Base-by-base conservation (phyloP, 2,329 filamentous ascomycete genomes). In the Fusarium palustre region DNA sequence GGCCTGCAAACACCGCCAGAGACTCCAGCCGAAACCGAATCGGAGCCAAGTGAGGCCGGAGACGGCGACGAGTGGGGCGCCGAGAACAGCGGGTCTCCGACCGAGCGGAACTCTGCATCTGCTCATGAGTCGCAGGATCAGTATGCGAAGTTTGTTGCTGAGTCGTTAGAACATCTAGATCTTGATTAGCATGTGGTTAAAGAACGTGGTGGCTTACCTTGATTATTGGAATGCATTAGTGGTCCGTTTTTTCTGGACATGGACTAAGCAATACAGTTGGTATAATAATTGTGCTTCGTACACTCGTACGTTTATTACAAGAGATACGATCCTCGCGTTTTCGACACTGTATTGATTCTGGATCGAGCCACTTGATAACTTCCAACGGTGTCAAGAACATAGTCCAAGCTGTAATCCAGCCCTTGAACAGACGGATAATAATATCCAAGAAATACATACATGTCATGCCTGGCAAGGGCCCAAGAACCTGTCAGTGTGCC, bases 1-100 rank as follows among this genome's bases (percentile, higher is more conserved):
- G 84, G 82, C 9, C 66, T 86, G 31, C 82, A 83, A 60, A 87
- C 85, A 25, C 85, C 85, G n/a, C 85, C 85, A 1, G 84, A 86
- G 75, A 86, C 83, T 33, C 85, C 85, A n/a, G 84, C 84, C 1
- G 84, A 86, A 75, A 86, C 83, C 39, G 85, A 85, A 71, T 86
- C 82, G 62, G 85, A 87, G 69, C 78, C 77, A 46, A 83, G 79
- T 36, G 84, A 86, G 75, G 85, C 82, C 45, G 84, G 81, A 34
- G 79, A 79, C 43, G 66, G 53, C n/a, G 34, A 31, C 12, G 70
- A 68, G 58, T 69, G 64, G 72, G 42, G 38, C 55, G 13, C 49
- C 39, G 72, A 66, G 30, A 50, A 38, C 41, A 64, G 53, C 55
- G 71, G 61, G 56, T 62, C 55, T 45, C 24, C 54, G 58, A 55